Evolutionary conservation across 2,329 filamentous ascomycete genomes (phyloP), one percentile per base, ranked within the genome.

Genomic region (Xylaria sp.): DNA sequence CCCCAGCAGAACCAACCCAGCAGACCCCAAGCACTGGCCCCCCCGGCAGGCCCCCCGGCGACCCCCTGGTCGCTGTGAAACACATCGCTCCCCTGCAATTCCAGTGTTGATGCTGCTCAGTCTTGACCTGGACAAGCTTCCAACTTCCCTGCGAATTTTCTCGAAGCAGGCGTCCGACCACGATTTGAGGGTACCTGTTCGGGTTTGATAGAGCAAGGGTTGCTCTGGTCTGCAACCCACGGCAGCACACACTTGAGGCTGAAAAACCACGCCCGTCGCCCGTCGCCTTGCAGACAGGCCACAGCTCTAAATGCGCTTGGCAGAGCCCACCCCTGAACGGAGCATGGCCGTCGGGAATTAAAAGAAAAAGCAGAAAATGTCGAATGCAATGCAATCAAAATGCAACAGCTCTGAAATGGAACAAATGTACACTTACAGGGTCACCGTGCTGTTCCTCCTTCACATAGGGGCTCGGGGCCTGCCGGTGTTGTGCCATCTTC

Each of bases 51-150:
- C 39, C 22, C 47, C 62, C 61, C 53, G 54, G 58, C 44, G 44
- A 31, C 71, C 68, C 77, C 81, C 81, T 76, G 77, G 79, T 77
- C 78, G 74, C 74, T 79, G 81, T 86, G 84, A 86, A 86, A 86
- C 84, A 82, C 77, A 75, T 79, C 73, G 64, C 71, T 78, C 80
- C 82, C 83, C 81, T 85, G 82, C 73, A 81, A 82, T 81, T 81
- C 79, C 81, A n/a, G n/a, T 76, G 76, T 71, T 53, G 68, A 65
- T 25, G 62, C 71, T 71, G 67, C 67, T 71, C 75, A 79, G 78
- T 81, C 79, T 78, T 78, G 77, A 77, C 79, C 77, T 73, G 76
- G 81, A 72, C 78, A 81, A 77, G 79, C 78, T 81, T 83, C 81
- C 80, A 79, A 81, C 79, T 66, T 77, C 77, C 75, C 74, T 75